phyloP scores from a whole-genome alignment of 208 protist species.

The Angomonas deanei region DNA sequence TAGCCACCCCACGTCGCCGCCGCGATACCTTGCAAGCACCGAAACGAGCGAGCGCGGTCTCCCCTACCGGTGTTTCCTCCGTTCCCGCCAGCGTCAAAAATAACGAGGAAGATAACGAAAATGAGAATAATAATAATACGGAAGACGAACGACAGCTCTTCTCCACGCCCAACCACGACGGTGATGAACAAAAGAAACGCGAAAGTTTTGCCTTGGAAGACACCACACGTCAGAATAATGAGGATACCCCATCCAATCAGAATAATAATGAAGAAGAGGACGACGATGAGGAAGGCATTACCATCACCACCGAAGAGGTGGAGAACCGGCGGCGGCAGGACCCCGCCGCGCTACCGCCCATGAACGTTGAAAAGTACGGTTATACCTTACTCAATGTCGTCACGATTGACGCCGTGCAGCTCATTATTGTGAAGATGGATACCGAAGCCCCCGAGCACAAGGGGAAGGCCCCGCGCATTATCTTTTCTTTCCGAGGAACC shows the following conservation, averaged over 20 bases:
- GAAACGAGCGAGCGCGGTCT: too few species aligned
- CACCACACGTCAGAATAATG: constrained; percentile 4
- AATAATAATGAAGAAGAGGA: neutral
- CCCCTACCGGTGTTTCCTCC: neutral
- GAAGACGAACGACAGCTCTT: too few species aligned
- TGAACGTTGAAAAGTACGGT: constrained; percentile 82
- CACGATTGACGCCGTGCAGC: constrained; percentile 63
- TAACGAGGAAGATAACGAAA: too few species aligned
- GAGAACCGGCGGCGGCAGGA: neutral
- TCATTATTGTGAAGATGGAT: constrained; percentile 66
- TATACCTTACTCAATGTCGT: constrained; percentile 51
- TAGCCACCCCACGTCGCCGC: too few species aligned
- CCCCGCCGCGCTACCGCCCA: constrained; percentile 19
- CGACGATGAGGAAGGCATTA: neutral
- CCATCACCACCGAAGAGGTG: neutral
- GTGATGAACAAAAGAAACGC: too few species aligned
- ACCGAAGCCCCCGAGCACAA: constrained; percentile 23
- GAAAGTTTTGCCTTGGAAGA: too few species aligned
- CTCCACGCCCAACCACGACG: too few species aligned
- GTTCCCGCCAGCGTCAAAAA: neutral
- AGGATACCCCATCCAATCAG: neutral
- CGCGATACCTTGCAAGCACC: too few species aligned
- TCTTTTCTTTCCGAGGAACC: constrained; percentile 87
- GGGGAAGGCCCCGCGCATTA: constrained; percentile 65
- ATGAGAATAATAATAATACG: neutral